Evolutionary conservation across 2,329 filamentous ascomycete species (phyloP).

Genomic region (Chrysosporium queenslandicum): DNA sequence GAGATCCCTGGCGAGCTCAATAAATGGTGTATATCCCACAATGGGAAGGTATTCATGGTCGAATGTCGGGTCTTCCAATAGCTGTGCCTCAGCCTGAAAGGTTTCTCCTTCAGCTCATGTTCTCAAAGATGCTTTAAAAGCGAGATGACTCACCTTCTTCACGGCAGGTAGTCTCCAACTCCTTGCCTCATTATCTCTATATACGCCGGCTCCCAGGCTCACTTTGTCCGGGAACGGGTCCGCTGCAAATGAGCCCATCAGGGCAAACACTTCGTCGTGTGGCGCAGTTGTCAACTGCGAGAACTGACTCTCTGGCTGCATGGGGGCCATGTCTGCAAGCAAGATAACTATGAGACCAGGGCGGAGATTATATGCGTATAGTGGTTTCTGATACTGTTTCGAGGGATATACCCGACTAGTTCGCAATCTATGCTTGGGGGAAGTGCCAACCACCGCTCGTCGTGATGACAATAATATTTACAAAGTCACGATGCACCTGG

Average conservation of each 20-base stretch:
- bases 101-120: slow-evolving; percentile 1
- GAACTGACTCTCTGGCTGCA: slow-evolving; percentile 17
- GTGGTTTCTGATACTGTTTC: neutral
- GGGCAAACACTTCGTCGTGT: slow-evolving; percentile 20
- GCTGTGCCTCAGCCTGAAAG: slow-evolving; percentile 67
- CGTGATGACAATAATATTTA: neutral
- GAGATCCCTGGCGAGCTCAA: slow-evolving; percentile 74
- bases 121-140: neutral
- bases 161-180: slow-evolving; percentile 34
- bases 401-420: neutral
- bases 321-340: slow-evolving; percentile 14
- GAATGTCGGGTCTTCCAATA: slow-evolving; percentile 72
- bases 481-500: neutral
- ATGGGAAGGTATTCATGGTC: slow-evolving; percentile 98
- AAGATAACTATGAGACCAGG: neutral
- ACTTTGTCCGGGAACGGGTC: slow-evolving; percentile 29
- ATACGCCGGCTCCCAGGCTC: slow-evolving; percentile 33
- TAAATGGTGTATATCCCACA: slow-evolving; percentile 73
- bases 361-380: neutral
- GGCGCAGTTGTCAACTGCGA: slow-evolving; percentile 14
- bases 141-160: slow-evolving; percentile 20
- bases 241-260: slow-evolving; percentile 21
- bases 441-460: neutral
- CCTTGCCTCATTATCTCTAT: slow-evolving; percentile 30
- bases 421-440: neutral